Conservation (phyloP, 495 filamentous ascomycete genomes). For the Xylaria intraflava region DNA sequence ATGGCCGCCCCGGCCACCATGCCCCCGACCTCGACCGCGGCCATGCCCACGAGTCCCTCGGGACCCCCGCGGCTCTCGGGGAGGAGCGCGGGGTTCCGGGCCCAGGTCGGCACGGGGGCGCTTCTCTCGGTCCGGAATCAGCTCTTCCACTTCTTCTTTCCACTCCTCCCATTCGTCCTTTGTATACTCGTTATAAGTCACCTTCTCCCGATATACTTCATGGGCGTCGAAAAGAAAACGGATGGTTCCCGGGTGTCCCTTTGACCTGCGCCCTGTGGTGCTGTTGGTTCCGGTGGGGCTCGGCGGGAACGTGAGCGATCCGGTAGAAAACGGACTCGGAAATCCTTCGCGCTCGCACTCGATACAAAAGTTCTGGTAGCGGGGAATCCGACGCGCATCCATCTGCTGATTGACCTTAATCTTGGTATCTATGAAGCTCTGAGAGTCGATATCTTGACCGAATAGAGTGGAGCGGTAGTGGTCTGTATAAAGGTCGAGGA, state of each 20-base stretch:
- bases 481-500: conserved; percentile 80
- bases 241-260: conserved; percentile 60
- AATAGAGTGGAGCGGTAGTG: conserved; percentile 65
- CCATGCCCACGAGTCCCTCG: conserved; percentile 18
- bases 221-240: conserved; percentile 86
- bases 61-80: conserved; percentile 20
- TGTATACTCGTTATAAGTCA: conserved; percentile 59
- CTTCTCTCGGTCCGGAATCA: conserved; percentile 27
- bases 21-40: conserved; percentile 24
- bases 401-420: conserved; percentile 78
- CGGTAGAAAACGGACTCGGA: conserved; percentile 27
- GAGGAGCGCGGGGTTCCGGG: conserved; percentile 26
- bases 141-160: conserved; percentile 57
- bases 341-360: conserved; percentile 35
- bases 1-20: conserved; percentile 12
- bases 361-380: conserved; percentile 37
- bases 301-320: conserved; percentile 32
- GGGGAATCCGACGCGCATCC: conserved; percentile 28
- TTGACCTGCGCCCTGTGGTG: conserved; percentile 37
- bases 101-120: conserved; percentile 22
- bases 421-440: conserved; percentile 73
- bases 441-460: conserved; percentile 60
- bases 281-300: conserved; percentile 30
- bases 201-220: conserved; percentile 64
- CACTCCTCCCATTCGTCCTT: conserved; percentile 73